These are phyloP conservation scores for Cercospora sp. DNA, from an alignment of 2,329 filamentous ascomycete species.

Conservation along the genomic window DNA sequence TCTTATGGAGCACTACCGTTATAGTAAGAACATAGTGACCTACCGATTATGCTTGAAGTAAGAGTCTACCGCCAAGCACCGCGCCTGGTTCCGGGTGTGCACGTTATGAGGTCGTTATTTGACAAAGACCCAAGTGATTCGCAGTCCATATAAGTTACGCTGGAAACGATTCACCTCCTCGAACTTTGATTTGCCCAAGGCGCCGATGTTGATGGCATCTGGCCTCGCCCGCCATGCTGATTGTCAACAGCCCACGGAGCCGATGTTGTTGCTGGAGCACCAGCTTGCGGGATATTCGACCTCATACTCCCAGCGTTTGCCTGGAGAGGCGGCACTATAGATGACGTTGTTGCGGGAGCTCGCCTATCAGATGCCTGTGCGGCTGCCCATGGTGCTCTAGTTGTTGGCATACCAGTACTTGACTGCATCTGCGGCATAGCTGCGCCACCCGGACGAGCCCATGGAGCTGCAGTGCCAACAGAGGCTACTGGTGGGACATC, in stretches of 20 bases:
- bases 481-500: constrained; percentile 25
- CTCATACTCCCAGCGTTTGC: not conserved
- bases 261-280: not conserved
- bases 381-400: constrained; percentile 33
- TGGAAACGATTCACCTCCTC: not conserved
- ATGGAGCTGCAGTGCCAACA: constrained; percentile 33
- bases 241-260: not conserved
- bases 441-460: constrained; percentile 27
- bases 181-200: constrained; percentile 5
- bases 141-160: not conserved
- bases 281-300: not conserved
- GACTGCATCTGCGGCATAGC: constrained; percentile 29
- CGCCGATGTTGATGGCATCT: constrained; percentile 1
- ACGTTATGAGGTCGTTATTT: not conserved
- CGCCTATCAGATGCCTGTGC: not conserved
- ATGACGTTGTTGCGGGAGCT: not conserved
- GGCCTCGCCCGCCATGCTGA: not conserved
- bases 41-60: not conserved
- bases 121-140: not conserved
- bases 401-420: constrained; percentile 34
- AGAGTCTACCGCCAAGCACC: not conserved
- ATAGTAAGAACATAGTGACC: too few relatives aligned
- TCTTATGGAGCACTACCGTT: too few relatives aligned
- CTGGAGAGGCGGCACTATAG: not conserved
- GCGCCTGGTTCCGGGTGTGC: not conserved